Conservation (phyloP, 805 yeast genomes). For the Maudiozyma saulgeensis region DNA sequence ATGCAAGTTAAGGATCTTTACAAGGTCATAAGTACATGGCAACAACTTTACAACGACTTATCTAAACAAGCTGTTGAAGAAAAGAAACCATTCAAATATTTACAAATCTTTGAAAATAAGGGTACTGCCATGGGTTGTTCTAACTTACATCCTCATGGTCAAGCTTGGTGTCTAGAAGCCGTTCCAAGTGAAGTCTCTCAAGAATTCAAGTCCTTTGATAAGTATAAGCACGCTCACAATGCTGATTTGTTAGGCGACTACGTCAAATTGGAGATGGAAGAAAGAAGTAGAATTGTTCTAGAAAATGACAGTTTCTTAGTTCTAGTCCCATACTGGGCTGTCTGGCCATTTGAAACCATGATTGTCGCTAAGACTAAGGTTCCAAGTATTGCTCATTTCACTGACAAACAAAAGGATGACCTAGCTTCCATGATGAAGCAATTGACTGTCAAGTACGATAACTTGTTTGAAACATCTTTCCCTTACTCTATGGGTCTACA, state of each 20-base stretch:
- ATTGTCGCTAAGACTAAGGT: constrained; percentile 49
- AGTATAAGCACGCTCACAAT: constrained; percentile 37
- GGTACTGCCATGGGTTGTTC: constrained; percentile 79
- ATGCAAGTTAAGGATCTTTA: constrained; percentile 40
- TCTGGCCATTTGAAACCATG: constrained; percentile 73
- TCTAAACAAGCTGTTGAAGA: constrained; percentile 29
- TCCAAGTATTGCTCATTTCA: constrained; percentile 40
- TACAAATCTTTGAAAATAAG: constrained; percentile 70
- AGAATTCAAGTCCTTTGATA: constrained; percentile 43
- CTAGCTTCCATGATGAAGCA: constrained; percentile 45
- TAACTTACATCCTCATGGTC: constrained; percentile 77
- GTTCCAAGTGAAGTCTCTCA: constrained; percentile 58
- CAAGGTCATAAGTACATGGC: constrained; percentile 54
- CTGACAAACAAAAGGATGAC: constrained; percentile 39
- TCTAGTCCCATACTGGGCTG: constrained; percentile 74
- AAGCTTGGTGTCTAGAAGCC: constrained; percentile 62
- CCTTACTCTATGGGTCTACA: constrained; percentile 80
- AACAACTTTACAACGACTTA: constrained; percentile 38
- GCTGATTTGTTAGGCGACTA: constrained; percentile 54
- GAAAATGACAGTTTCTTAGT: constrained; percentile 56
- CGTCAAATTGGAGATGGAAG: constrained; percentile 43
- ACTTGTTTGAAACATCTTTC: constrained; percentile 57
- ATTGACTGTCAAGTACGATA: constrained; percentile 59
- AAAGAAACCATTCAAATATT: constrained; percentile 42
- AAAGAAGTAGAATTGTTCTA: constrained; percentile 43